These are phyloP conservation scores for Casuarina cunninghamiana DNA, from an alignment of 306 rosid species.

Conservation along the genomic window DNA sequence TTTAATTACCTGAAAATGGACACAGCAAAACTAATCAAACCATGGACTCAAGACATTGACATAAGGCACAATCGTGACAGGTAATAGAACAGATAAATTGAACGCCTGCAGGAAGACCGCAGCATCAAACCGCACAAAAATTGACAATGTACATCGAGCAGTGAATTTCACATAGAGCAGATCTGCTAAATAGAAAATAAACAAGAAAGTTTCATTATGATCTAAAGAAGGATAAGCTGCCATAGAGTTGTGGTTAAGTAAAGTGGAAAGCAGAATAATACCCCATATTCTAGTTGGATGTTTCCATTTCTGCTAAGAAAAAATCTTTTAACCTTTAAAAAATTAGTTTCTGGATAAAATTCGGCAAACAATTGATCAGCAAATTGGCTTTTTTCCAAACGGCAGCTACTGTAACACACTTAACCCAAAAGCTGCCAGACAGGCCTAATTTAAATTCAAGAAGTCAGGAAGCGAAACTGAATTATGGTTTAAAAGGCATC, in stretches of 20 bases:
- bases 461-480: background rate
- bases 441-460: background rate
- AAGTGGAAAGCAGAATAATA: constrained; percentile 12
- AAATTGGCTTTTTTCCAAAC: constrained; percentile 7
- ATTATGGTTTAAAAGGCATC: background rate
- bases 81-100: background rate
- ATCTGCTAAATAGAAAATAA: constrained; percentile 13
- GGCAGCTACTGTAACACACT: background rate
- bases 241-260: background rate
- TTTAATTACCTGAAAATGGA: constrained; percentile 66
- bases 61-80: constrained; percentile 13
- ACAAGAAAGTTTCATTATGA: constrained; percentile 2
- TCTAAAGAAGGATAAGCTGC: background rate
- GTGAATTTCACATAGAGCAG: constrained; percentile 3
- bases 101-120: constrained; percentile 15
- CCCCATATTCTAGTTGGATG: constrained; percentile 1
- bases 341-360: background rate
- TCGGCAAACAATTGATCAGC: background rate
- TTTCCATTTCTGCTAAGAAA: background rate
- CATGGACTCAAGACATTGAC: constrained; percentile 27
- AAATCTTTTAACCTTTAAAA: background rate
- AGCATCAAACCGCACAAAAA: constrained; percentile 6
- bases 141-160: background rate
- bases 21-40: constrained; percentile 31
- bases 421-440: background rate